Evolutionary conservation across 768 basidiomycete species (phyloP), one percentile per base, ranked within the genome.

Genomic region (Cystobasidium ongulense): DNA sequence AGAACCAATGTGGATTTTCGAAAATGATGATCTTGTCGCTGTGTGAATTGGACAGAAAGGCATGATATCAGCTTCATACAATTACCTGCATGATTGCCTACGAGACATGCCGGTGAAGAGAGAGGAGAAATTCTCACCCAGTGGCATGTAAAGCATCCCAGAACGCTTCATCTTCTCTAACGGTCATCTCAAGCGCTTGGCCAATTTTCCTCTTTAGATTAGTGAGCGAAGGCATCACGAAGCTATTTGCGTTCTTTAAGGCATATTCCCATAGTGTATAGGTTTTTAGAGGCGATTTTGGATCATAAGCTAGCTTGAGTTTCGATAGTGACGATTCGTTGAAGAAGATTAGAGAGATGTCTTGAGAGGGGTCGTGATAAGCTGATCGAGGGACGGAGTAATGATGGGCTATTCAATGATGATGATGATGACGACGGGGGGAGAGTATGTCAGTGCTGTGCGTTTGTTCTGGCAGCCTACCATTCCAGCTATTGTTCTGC

Each of bases 221-320:
- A 27, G 11, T 15, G 11, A 59, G 33, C 21, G 57, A 59, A 59
- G 57, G 57, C 33, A 29, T 59, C 11, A 59, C 33, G 21, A 59
- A 59, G 13, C 7, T 29, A 29, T 35, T 35, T 7, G 57, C 33
- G 23, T 29, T 27, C 27, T 27, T 59, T 5, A 59, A 4, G 2
- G 57, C 57, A 21, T 59, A 59, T 59, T 59, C 57, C 57, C 57
- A 59, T 59, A 59, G 27, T 5, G 57, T 59, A 31, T 27, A 59
- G 4, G 3, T 35, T 23, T 59, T 59, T 17, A 29, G 57, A 59
- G 57, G 57, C 13, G 57, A 29, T 59, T 15, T 59, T 17, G 57
- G 8, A 59, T 27, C 33, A 29, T 59, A 59, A 59, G 57, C 23
- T 35, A 29, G 33, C 29, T 29, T 10, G 11, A 29, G 11, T 15